These are phyloP conservation scores for Cladosporium colombiae DNA, from an alignment of 2,329 filamentous ascomycete species.

Conservation along the genomic window DNA sequence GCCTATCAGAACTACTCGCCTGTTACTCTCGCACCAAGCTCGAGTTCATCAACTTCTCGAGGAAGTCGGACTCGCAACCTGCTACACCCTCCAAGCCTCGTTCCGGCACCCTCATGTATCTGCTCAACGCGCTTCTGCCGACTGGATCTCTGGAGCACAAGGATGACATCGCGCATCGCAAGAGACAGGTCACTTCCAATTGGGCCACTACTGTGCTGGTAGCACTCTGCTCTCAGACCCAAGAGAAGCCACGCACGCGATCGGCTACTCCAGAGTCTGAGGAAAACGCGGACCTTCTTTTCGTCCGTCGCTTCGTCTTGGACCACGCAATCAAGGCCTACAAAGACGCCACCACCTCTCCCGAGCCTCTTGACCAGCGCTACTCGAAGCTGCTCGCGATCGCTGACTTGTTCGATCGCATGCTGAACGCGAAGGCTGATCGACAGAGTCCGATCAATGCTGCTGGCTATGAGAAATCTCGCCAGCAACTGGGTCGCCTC, in stretches of 20 bases:
- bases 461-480: constrained; percentile 50
- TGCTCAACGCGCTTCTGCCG: constrained; percentile 76
- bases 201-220: constrained; percentile 87
- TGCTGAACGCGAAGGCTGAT: constrained; percentile 80
- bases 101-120: constrained; percentile 88
- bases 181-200: constrained; percentile 78
- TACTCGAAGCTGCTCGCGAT: constrained; percentile 86
- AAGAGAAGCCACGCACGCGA: constrained; percentile 65
- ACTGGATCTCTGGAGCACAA: constrained; percentile 67
- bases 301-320: constrained; percentile 91
- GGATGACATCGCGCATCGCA: constrained; percentile 77
- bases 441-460: constrained; percentile 22
- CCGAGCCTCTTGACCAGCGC: constrained; percentile 78
- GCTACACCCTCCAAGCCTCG: constrained; percentile 92
- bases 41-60: constrained; percentile 98
- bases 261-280: constrained; percentile 64
- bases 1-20: constrained; percentile 82
- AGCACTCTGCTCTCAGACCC: constrained; percentile 83
- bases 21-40: constrained; percentile 95
- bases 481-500: constrained; percentile 82
- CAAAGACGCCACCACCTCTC: constrained; percentile 78
- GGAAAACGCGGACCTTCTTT: constrained; percentile 80
- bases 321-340: constrained; percentile 92
- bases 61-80: constrained; percentile 79
- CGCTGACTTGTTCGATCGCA: constrained; percentile 87